Base-by-base conservation (phyloP, 2,329 filamentous ascomycete genomes). In the Monosporascus sp. region DNA sequence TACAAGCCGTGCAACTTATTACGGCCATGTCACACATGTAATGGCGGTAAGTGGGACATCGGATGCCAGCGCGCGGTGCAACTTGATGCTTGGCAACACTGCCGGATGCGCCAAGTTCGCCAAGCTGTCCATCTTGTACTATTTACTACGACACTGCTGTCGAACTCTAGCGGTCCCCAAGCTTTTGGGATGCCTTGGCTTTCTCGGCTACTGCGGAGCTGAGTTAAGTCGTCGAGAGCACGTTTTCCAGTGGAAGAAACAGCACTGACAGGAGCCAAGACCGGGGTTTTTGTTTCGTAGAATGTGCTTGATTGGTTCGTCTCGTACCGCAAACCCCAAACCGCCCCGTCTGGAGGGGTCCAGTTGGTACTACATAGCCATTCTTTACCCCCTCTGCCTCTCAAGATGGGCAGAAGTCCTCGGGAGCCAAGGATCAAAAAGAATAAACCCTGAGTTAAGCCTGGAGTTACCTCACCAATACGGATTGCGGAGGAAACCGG, bases 71-170 rank as follows among this genome's bases (percentile, higher is more conserved):
- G 14, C 24, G 22, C 5, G 22, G 43, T 26, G n/a, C 22, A 7
- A n/a, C 24, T 31, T n/a, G 24, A 46, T 15, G 24, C 43, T 24
- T 26, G 24, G 17, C 11, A 46, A 28, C 24, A 22, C 24, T 46
- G 43, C 24, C 43, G 52, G 60, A 60, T 58, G 58, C 58, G 62
- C 62, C 61, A 66, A 63, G 64, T 55, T 56, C 55, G 64, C 63
- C 64, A 65, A 65, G 63, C 52, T 44, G 41, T 56, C 52, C 50
- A 60, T 53, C 60, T 58, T 60, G 59, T 60, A 60, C 58, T 57
- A 60, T 55, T 55, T 55, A 49, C 55, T 53, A 54, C 55, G 48
- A 35, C 11, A 35, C 9, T 5, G 31, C 31, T 35, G 31, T 14
- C 31, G 11, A 35, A 35, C 9, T 5, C 11, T 5, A 9, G 31